phyloP scores from a whole-genome alignment of 2,329 filamentous ascomycete species.

The Diplodia mutila region DNA sequence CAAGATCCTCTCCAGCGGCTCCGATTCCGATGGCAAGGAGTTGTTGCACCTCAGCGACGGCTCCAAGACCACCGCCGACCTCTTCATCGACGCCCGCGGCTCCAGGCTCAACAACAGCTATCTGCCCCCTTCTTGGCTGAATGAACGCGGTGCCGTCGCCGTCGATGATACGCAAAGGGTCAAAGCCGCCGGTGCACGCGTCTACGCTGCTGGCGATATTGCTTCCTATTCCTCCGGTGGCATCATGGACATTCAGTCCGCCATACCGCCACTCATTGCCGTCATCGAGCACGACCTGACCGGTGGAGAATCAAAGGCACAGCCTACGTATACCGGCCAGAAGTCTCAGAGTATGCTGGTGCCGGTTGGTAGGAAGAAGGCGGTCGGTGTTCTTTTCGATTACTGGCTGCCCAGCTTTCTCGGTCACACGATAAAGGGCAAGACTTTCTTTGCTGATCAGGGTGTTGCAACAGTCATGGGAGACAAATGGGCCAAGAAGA shows the following conservation, averaged over 20 bases:
- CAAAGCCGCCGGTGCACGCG: conserved; percentile 29
- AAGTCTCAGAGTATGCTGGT: conserved; percentile 2
- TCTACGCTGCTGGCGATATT: conserved; percentile 43
- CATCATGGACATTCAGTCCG: conserved; percentile 37
- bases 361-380: conserved; percentile 4
- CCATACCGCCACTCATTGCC: conserved; percentile 27
- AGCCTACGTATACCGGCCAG: conserved; percentile 1
- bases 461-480: conserved; percentile 27
- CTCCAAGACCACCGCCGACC: conserved; percentile 49
- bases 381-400: neutral
- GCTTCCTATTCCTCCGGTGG: conserved; percentile 35
- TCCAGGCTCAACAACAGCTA: conserved; percentile 35
- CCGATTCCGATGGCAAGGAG: conserved; percentile 47
- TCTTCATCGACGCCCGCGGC: conserved; percentile 40
- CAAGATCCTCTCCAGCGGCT: conserved; percentile 31
- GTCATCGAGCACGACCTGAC: conserved; percentile 16
- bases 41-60: conserved; percentile 54
- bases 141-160: conserved; percentile 33
- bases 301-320: neutral
- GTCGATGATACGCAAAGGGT: conserved; percentile 29
- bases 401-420: conserved; percentile 24
- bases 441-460: conserved; percentile 29
- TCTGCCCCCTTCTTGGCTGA: conserved; percentile 33
- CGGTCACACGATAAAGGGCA: conserved; percentile 30
- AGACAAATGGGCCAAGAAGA: conserved; percentile 21